These are phyloP conservation scores for Trichopus zeylanicus DNA, from an alignment of 116 monocot species.

Conservation along the genomic window DNA sequence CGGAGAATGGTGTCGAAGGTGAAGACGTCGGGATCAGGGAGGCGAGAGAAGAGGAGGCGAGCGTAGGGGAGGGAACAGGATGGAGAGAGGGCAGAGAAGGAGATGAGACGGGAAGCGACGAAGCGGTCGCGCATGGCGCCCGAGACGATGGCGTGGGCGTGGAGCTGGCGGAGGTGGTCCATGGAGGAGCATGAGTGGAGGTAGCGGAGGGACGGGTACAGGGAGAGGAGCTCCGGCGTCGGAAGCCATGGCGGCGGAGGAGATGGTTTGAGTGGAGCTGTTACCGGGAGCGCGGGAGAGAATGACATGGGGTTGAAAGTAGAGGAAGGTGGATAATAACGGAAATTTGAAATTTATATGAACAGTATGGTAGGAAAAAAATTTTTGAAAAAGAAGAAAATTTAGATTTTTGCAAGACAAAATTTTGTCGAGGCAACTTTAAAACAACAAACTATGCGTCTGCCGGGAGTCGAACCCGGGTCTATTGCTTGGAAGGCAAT, in stretches of 20 bases:
- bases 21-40: conserved; percentile 4
- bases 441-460: too few species aligned
- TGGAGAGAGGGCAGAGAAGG: conserved; percentile 28
- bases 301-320: background rate
- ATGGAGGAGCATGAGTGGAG: conserved; percentile 25
- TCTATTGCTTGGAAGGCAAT: conserved; percentile 99
- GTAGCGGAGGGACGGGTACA: conserved; percentile 14
- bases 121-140: conserved; percentile 14
- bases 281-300: background rate
- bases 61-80: conserved; percentile 25
- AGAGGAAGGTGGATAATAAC: background rate
- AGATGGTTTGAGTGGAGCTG: background rate
- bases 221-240: conserved; percentile 17
- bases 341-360: too few species aligned
- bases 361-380: too few species aligned
- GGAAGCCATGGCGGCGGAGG: conserved; percentile 17
- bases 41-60: conserved; percentile 8
- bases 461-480: conserved; percentile 99
- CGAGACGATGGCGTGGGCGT: conserved; percentile 23
- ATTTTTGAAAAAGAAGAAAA: too few species aligned
- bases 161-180: conserved; percentile 26
- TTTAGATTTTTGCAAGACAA: too few species aligned
- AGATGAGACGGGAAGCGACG: conserved; percentile 23
- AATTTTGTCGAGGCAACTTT: too few species aligned
- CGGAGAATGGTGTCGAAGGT: conserved; percentile 19